Percentiles rank a stretch among this genome's conserved stretches.
Conservation (phyloP, 805 yeast genomes). For the Nakazawaea ernobii region DNA sequence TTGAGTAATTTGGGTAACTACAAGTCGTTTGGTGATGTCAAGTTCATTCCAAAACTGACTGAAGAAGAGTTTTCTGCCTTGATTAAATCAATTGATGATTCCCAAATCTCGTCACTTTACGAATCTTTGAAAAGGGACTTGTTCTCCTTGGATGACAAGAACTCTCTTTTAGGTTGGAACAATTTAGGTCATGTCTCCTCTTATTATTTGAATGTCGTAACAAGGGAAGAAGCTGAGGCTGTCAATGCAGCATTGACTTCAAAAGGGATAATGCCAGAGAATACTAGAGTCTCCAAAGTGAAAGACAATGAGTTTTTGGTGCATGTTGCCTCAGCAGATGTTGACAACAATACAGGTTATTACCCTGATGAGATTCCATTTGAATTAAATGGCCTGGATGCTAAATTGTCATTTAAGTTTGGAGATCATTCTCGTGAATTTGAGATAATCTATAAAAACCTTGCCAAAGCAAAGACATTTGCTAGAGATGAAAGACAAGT, state of each 20-base stretch:
- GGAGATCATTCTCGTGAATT: slow-evolving; percentile 78
- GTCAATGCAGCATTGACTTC: slow-evolving; percentile 63
- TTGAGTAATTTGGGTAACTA: slow-evolving; percentile 71
- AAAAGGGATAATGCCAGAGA: slow-evolving; percentile 67
- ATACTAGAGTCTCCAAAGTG: slow-evolving; percentile 65
- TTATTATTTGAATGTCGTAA: slow-evolving; percentile 56
- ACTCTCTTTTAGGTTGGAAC: slow-evolving; percentile 69
- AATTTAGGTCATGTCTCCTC: slow-evolving; percentile 69
- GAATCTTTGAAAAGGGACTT: slow-evolving; percentile 40
- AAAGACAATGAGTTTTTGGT: slow-evolving; percentile 45
- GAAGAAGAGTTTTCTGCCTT: slow-evolving; percentile 43
- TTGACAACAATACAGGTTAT: slow-evolving; percentile 38
- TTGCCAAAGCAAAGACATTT: slow-evolving; percentile 49
- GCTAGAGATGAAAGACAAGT: slow-evolving; percentile 72
- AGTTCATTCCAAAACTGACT: slow-evolving; percentile 66
- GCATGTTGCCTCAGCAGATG: slow-evolving; percentile 60
- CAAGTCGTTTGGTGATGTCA: slow-evolving; percentile 85
- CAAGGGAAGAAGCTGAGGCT: slow-evolving; percentile 58
- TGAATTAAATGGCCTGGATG: slow-evolving; percentile 33
- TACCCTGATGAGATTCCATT: slow-evolving; percentile 45
- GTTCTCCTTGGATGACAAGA: slow-evolving; percentile 43
- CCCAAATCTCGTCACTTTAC: slow-evolving; percentile 28
- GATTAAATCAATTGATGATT: slow-evolving; percentile 34
- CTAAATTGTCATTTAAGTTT: slow-evolving; percentile 48
- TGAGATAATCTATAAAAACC: slow-evolving; percentile 45